Base-by-base conservation (phyloP, 257 asterid species). In the Misopates orontium region DNA sequence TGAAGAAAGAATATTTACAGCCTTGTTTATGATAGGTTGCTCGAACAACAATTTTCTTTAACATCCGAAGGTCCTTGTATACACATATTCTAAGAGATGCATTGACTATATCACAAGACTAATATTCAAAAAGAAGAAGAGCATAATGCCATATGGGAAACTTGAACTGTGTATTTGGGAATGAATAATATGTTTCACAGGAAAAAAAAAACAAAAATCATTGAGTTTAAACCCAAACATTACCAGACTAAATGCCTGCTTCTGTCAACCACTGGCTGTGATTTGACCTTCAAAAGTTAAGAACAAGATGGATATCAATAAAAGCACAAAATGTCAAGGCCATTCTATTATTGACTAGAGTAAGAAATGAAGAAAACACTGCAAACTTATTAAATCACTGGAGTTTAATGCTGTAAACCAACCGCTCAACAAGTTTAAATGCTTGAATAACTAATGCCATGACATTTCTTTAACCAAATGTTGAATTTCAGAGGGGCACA, bases 181-280 rank as follows among this genome's bases (percentile, higher is more conserved):
- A 17, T 12, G 40, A 31, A 62, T 45, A 19, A 56, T 49, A 77
- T 18, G 49, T 25, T 61, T 32, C 48, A 45, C 5, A 2, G 19
- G 57, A 24, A 32, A 41, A 32, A 11, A 39, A 41, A 18, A 22
- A 45, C 42, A 14, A 45, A 25, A 6, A 16, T n/a, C 28, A 45
- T 17, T 20, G 12, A 61, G 67, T 15, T 59, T 48, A 18, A 7
- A 23, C 54, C 41, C 53, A 50, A 28, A 61, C 20, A 39, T 82
- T 91, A 91, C 98, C 98, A 92, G 73, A 89, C 94, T 87, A 92
- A 74, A 72, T 87, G 83, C 76, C 89, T 81, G 83, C 76, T 52
- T 75, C 78, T 84, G 85, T 92, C 98, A 56, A 87, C 85, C 78
- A 92, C 84, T 25, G 98, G 98, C 61, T 85, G 97, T 41, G 96